These are phyloP conservation scores for Kwoniella europaea DNA, from an alignment of 768 basidiomycete genomes.

Conservation along the genomic window DNA sequence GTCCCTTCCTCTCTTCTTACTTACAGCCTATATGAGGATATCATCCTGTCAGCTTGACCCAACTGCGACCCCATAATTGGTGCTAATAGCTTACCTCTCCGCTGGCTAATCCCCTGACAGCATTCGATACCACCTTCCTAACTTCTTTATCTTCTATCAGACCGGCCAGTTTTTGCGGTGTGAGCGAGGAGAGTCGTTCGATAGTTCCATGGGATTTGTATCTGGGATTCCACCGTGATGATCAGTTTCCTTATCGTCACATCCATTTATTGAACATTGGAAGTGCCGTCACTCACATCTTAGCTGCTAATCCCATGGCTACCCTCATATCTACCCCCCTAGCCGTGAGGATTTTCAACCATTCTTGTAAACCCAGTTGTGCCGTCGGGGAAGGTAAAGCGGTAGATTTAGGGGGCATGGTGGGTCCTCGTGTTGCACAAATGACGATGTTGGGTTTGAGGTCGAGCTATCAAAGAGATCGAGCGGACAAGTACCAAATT, in stretches of 20 bases:
- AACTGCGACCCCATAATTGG: no score
- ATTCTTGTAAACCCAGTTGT: slow-evolving; percentile 47
- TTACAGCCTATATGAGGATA: slow-evolving; percentile 10
- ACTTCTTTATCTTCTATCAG: slow-evolving; percentile 53
- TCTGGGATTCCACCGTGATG: no score
- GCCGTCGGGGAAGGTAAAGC: slow-evolving; percentile 26
- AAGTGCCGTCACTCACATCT: no score
- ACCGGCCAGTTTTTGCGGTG: slow-evolving; percentile 40
- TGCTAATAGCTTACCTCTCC: no score
- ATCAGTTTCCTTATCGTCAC: no score
- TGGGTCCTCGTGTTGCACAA: no score
- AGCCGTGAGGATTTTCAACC: slow-evolving; percentile 50
- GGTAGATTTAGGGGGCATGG: slow-evolving; percentile 33
- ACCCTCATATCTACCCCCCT: slow-evolving; percentile 56
- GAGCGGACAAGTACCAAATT: no score
- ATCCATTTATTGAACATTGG: no score
- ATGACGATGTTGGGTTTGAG: no score
- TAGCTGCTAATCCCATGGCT: slow-evolving; percentile 54
- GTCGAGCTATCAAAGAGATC: no score
- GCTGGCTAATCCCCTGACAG: slow-evolving; percentile 46
- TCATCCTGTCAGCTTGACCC: no score
- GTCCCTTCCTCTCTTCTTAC: slow-evolving; percentile 48
- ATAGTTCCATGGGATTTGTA: slow-evolving; percentile 51
- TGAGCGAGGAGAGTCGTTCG: slow-evolving; percentile 32
- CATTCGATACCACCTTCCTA: slow-evolving; percentile 45